A percentile compares a stretch with the other conserved stretches of the same genome.
Conservation (phyloP, 371 early-diverging fungal species). For the Rhizopus stolonifer region DNA sequence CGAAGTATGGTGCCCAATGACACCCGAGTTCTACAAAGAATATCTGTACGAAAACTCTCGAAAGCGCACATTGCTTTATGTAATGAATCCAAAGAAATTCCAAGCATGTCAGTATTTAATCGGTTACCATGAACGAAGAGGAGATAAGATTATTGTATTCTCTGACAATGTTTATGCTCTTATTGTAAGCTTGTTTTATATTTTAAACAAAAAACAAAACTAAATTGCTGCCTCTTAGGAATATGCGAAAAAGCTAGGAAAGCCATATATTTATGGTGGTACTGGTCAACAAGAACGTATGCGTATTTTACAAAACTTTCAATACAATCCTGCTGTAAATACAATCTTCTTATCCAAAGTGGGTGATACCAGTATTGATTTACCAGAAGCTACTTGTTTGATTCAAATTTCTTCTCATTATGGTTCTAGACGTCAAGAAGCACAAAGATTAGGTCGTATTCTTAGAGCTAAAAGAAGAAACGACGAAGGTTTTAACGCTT, state of each 20-base stretch:
- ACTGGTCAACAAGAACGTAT: slow-evolving; percentile 96
- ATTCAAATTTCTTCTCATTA: slow-evolving; percentile 99
- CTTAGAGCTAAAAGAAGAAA: slow-evolving; percentile 97
- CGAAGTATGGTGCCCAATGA: slow-evolving; percentile 99
- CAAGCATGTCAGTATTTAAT: slow-evolving; percentile 98
- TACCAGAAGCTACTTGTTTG: slow-evolving; percentile 99
- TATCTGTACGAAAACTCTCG: slow-evolving; percentile 80
- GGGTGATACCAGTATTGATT: slow-evolving; percentile 99
- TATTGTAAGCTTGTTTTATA: slow-evolving; percentile 50
- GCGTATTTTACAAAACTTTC: slow-evolving; percentile 94
- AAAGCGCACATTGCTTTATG: slow-evolving; percentile 87
- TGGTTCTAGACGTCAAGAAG: slow-evolving; percentile 99
- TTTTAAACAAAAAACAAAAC: neutral
- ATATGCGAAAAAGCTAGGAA: slow-evolving; percentile 90
- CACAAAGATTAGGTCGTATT: slow-evolving; percentile 97
- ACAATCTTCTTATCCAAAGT: slow-evolving; percentile 98
- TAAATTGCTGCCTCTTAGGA: slow-evolving; percentile 35
- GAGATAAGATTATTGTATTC: slow-evolving; percentile 99
- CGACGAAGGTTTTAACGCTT: slow-evolving; percentile 96
- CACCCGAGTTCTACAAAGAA: slow-evolving; percentile 96
- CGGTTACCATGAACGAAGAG: slow-evolving; percentile 90
- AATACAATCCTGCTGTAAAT: slow-evolving; percentile 90
- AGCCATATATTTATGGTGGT: slow-evolving; percentile 97
- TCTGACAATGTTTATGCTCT: slow-evolving; percentile 99
- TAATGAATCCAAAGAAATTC: slow-evolving; percentile 99